Base-by-base conservation (phyloP, 441 rosid species). In the Pelargonium cotyledonis region DNA sequence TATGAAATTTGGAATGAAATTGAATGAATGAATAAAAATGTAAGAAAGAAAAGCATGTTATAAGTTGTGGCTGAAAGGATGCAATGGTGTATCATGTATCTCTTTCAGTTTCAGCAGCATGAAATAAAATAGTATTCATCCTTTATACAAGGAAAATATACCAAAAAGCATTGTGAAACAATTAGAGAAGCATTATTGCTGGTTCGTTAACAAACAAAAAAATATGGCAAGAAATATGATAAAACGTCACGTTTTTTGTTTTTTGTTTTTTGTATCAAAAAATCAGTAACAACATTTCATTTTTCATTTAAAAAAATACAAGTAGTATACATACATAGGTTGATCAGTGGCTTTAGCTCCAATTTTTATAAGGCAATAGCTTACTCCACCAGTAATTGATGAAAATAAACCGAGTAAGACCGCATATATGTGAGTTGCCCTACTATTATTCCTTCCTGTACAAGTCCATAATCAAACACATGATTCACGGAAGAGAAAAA, bases 341-440 rank as follows among this genome's bases (percentile, higher is more conserved):
- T 89, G 96, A 77, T 85, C 95, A 12, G 89, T 84, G 63, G 95
- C 91, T 83, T 81, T 89, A 68, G 96, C 90, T 69, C 86, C 92
- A 74, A 92, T 88, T 75, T 80, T 87, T 74, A 87, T 84, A 16
- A 90, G 85, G 80, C 89, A 92, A 70, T 80, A 88, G 83, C 85
- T 86, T 76, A 88, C 77, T 75, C 98, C 98, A 77, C 93, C 90
- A 77, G 91, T 81, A 74, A 89, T 61, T 21, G 96, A 87, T 68
- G 98, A 88, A 68, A 90, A 74, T 43, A 89, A 71, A 77, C 96
- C 96, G 76, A 83, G 80, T 57, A 89, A 70, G 62, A 84, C 72
- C 4, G 84, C 83, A 77, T 80, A 81, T 12, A 84, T 72, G 70
- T 83, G 79, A 58, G 72, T 80, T 74, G 82, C 84, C 69, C 49